Evolutionary conservation across 2,329 filamentous ascomycete genomes (phyloP).

Genomic region (Fonsecaea pedrosoi): DNA sequence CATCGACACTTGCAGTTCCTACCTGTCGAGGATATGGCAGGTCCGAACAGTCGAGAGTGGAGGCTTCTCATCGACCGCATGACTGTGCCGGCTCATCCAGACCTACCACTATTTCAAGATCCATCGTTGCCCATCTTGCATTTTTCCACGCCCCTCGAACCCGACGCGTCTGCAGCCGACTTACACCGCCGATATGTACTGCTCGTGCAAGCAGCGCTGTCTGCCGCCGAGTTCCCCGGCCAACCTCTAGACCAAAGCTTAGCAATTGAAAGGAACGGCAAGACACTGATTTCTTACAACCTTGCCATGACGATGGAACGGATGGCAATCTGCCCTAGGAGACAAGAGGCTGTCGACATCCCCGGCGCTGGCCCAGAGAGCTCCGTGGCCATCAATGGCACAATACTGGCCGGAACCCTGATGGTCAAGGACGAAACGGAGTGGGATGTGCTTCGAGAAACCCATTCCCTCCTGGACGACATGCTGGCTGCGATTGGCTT

Average conservation of each 20-base stretch:
- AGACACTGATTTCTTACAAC: conserved; percentile 61
- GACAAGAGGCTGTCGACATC: conserved; percentile 53
- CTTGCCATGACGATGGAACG: conserved; percentile 61
- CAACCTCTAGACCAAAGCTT: conserved; percentile 23
- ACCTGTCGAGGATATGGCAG: conserved; percentile 53
- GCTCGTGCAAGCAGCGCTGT: conserved; percentile 50
- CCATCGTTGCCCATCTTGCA: conserved; percentile 41
- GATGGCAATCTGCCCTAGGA: conserved; percentile 62
- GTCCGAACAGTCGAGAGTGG: conserved; percentile 49
- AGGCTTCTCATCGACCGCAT: conserved; percentile 57
- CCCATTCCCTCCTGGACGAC: conserved; percentile 50
- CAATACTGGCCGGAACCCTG: conserved; percentile 62
- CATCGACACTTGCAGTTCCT: conserved; percentile 58
- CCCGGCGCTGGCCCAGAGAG: conserved; percentile 49
- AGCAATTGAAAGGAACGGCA: conserved; percentile 29
- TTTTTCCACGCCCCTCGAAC: conserved; percentile 35
- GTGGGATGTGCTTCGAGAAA: conserved; percentile 57
- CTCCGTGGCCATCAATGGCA: conserved; percentile 62
- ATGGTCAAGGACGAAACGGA: conserved; percentile 65
- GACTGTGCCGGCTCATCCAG: conserved; percentile 29
- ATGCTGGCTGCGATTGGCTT: conserved; percentile 54
- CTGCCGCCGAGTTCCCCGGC: conserved; percentile 15
- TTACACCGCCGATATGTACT: conserved; percentile 50
- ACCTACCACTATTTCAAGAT: conserved; percentile 60
- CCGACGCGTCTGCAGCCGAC: conserved; percentile 30